phyloP scores from a whole-genome alignment of 1,284 basidiomycete genomes.

The Phenoliferia sp. region DNA sequence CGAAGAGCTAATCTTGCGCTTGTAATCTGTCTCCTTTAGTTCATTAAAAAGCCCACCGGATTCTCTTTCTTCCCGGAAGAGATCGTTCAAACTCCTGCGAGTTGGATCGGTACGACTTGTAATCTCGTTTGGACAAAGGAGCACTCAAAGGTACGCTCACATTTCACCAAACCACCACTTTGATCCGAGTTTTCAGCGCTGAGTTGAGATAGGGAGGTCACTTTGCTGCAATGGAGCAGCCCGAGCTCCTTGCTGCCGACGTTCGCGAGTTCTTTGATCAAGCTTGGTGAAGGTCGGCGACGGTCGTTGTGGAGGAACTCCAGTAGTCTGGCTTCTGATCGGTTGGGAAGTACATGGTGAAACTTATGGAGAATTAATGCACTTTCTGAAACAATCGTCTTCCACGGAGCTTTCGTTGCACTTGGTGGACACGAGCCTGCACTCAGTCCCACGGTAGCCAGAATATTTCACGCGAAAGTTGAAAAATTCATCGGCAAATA shows the following conservation, averaged over 20 bases:
- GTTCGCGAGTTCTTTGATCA: slow-evolving; percentile 39
- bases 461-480: too few relatives aligned
- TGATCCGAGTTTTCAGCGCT: neutral
- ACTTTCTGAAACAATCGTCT: too few relatives aligned
- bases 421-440: too few relatives aligned
- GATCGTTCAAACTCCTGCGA: slow-evolving; percentile 40
- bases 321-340: too few relatives aligned
- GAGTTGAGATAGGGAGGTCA: slow-evolving; percentile 38
- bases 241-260: slow-evolving; percentile 39
- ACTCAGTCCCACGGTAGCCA: too few relatives aligned
- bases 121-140: slow-evolving; percentile 40
- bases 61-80: slow-evolving; percentile 44
- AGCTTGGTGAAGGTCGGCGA: too few relatives aligned
- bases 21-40: slow-evolving; percentile 13
- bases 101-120: slow-evolving; percentile 38
- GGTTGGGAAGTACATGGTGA: too few relatives aligned
- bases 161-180: too few relatives aligned
- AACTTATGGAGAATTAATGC: too few relatives aligned
- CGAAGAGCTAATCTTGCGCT: slow-evolving; percentile 11
- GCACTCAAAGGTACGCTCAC: slow-evolving; percentile 40
- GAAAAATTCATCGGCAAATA: too few relatives aligned
- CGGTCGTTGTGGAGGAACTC: too few relatives aligned
- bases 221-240: slow-evolving; percentile 45
- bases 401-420: too few relatives aligned
- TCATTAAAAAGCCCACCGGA: slow-evolving; percentile 41